Evolutionary conservation across 441 rosid genomes (phyloP).

Genomic region (Viola pubescens): DNA sequence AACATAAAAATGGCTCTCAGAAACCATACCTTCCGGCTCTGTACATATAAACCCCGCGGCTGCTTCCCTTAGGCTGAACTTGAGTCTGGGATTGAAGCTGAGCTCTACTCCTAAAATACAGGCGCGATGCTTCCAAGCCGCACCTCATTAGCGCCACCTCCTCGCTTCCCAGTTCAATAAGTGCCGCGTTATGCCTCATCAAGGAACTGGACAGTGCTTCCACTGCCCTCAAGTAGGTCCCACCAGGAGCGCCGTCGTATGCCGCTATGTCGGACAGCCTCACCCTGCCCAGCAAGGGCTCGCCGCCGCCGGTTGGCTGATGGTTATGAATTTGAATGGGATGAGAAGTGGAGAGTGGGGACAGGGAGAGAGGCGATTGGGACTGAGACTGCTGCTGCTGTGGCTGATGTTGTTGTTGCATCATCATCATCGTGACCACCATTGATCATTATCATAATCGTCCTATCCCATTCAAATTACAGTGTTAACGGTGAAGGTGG

Average conservation of each 20-base stretch:
- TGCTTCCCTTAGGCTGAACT: constrained; percentile 8
- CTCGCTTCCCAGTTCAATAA: constrained; percentile 67
- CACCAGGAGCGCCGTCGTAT: constrained; percentile 69
- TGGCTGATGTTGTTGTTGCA: neutral
- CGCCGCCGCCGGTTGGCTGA: constrained; percentile 18
- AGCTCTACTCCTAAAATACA: constrained; percentile 57
- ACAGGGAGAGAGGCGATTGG: constrained; percentile 24
- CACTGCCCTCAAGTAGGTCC: constrained; percentile 55
- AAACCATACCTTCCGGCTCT: constrained; percentile 75
- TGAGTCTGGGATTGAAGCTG: constrained; percentile 6
- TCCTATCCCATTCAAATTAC: no score
- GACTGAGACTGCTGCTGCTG: constrained; percentile 4
- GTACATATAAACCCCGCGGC: constrained; percentile 68
- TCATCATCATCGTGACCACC: neutral
- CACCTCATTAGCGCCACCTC: constrained; percentile 70
- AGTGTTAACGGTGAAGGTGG: no score
- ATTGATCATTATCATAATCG: no score
- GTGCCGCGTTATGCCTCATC: constrained; percentile 72
- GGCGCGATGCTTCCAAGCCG: constrained; percentile 69
- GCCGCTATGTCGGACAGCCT: constrained; percentile 59
- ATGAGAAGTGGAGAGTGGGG: constrained; percentile 12
- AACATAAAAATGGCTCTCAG: neutral
- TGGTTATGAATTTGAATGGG: constrained; percentile 17
- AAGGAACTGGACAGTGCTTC: constrained; percentile 74
- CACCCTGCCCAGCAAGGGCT: constrained; percentile 46